Percentiles rank a stretch among this genome's conserved stretches.
Evolutionary conservation across 1,284 basidiomycete genomes (phyloP).

Genomic region (Pyrrhoderma noxium): DNA sequence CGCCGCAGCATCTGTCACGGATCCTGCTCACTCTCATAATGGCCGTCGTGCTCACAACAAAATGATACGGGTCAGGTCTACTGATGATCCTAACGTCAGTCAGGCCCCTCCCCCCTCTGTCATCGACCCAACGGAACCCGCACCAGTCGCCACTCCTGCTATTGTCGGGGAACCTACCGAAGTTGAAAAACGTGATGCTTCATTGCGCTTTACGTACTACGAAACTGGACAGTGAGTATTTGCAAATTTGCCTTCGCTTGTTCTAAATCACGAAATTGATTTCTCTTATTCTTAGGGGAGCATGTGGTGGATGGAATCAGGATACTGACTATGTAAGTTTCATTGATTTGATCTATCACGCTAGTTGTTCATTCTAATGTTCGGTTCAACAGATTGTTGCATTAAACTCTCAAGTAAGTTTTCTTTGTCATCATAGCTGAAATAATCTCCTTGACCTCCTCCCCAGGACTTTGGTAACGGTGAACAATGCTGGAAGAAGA

Average conservation of each 20-base stretch:
- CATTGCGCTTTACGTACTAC: conserved; percentile 26
- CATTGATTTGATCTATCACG: neutral
- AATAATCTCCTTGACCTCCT: neutral
- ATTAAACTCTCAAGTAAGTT: conserved; percentile 31
- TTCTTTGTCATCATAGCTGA: conserved; percentile 13
- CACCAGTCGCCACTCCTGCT: conserved; percentile 28
- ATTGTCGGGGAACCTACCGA: conserved; percentile 23
- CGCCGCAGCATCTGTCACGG: neutral
- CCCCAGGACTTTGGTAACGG: conserved; percentile 33
- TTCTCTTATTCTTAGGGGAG: conserved; percentile 25
- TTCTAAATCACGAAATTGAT: neutral
- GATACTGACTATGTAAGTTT: conserved; percentile 30
- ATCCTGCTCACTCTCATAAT: neutral
- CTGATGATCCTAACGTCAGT: no score
- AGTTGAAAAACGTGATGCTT: neutral
- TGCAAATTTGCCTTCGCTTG: neutral
- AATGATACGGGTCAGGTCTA: conserved; percentile 3
- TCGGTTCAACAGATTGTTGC: conserved; percentile 35
- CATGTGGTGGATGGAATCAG: conserved; percentile 29
- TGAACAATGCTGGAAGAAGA: conserved; percentile 43
- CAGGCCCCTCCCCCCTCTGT: conserved; percentile 28
- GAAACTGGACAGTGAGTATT: conserved; percentile 26
- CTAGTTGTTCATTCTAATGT: neutral
- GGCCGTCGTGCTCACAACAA: conserved; percentile 3
- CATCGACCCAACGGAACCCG: conserved; percentile 26